Percentiles rank a stretch among this genome's conserved stretches.
phyloP scores from a whole-genome alignment of 148 eudicot species.

The Polygonum maritimum region DNA sequence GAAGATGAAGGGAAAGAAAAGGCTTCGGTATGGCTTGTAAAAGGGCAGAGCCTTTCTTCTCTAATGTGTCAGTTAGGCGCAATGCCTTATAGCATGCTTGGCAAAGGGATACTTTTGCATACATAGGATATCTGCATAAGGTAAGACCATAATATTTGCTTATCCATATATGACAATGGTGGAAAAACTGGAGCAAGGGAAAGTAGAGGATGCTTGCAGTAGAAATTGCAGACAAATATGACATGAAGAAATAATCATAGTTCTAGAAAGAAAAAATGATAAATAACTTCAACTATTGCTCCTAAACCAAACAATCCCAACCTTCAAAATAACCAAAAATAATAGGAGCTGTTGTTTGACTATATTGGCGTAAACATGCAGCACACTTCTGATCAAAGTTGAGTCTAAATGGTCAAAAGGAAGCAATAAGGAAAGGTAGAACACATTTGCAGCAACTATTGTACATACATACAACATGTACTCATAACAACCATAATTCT shows the following conservation, averaged over 20 bases:
- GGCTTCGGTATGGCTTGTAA: slow-evolving; percentile 91
- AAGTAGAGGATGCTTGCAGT: background rate
- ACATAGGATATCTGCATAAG: slow-evolving; percentile 62
- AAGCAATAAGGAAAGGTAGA: background rate
- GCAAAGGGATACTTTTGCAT: slow-evolving; percentile 81
- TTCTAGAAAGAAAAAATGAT: background rate
- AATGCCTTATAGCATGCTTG: slow-evolving; percentile 83
- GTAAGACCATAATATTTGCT: background rate
- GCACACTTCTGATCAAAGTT: background rate
- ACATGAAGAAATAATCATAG: background rate
- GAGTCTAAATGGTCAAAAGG: background rate
- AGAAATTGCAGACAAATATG: background rate
- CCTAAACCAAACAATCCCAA: too few species aligned
- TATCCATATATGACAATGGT: background rate
- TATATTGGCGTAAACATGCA: too few species aligned
- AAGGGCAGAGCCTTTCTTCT: slow-evolving; percentile 60
- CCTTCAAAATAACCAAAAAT: too few species aligned
- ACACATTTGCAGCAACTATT: background rate
- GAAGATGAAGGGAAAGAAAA: slow-evolving; percentile 85
- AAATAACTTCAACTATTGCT: too few species aligned
- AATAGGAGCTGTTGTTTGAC: too few species aligned
- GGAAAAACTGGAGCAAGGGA: background rate
- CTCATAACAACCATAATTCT: background rate
- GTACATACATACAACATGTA: background rate
- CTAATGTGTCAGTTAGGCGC: slow-evolving; percentile 48